Percentiles rank a stretch among this genome's conserved stretches.
Conservation (phyloP, 495 filamentous ascomycete genomes). For the Cryomyces minteri region DNA sequence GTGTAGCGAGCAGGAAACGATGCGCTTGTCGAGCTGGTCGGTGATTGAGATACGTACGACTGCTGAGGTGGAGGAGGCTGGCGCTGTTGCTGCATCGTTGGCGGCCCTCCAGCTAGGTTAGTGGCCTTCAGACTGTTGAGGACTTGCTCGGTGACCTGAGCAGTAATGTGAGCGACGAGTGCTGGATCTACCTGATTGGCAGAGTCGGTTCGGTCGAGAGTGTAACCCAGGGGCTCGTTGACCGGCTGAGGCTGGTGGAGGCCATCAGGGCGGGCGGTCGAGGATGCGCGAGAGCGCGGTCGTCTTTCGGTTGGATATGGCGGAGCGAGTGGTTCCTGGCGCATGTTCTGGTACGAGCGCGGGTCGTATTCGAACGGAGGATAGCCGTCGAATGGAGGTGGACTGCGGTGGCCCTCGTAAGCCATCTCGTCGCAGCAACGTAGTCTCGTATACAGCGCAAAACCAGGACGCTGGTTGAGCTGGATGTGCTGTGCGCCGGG, state of each 20-base stretch:
- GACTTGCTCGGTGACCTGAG: conserved; percentile 16
- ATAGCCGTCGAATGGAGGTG: background rate
- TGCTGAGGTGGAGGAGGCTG: conserved; percentile 9
- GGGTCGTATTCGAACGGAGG: background rate
- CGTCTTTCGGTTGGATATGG: background rate
- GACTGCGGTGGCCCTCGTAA: background rate
- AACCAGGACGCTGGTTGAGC: too few relatives aligned
- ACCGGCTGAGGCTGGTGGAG: conserved; percentile 16
- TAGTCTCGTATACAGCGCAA: too few relatives aligned
- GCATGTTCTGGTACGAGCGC: background rate
- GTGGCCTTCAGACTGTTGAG: conserved; percentile 11
- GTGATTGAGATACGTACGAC: conserved; percentile 1
- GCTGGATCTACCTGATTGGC: conserved; percentile 18
- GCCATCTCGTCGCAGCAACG: background rate
- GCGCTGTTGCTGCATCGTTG: too few relatives aligned
- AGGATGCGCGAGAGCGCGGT: conserved; percentile 13
- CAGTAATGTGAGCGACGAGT: conserved; percentile 19
- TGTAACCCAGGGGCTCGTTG: conserved; percentile 19
- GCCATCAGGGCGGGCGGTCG: conserved; percentile 10
- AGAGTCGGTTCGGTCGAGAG: conserved; percentile 18
- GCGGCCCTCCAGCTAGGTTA: too few relatives aligned
- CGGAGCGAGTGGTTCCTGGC: background rate
- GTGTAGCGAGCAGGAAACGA: conserved; percentile 19
- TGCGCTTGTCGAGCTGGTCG: conserved; percentile 10
- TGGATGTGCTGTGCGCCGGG: too few relatives aligned